Evolutionary conservation across 1,139 yeast species (phyloP).

Genomic region (Taphrina populina): DNA sequence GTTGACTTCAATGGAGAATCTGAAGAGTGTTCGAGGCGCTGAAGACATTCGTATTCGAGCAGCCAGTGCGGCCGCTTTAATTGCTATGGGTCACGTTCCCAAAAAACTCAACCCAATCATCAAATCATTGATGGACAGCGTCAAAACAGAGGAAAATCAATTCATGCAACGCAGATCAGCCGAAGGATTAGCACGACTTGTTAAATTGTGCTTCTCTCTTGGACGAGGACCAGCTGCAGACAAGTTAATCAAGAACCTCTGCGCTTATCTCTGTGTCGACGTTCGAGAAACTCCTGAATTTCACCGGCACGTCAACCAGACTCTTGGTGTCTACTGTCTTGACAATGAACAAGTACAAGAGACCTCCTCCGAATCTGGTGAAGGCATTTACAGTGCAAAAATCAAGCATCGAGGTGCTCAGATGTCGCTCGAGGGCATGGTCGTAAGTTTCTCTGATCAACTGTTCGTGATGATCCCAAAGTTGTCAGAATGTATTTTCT

Average conservation of each 20-base stretch:
- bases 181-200: constrained; percentile 62
- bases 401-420: constrained; percentile 83
- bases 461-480: constrained; percentile 68
- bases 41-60: constrained; percentile 69
- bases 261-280: constrained; percentile 93
- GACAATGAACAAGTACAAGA: constrained; percentile 64
- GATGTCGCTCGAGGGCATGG: constrained; percentile 59
- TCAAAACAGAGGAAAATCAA: constrained; percentile 69
- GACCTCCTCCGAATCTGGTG: constrained; percentile 56
- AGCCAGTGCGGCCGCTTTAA: constrained; percentile 70
- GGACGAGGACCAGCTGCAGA: constrained; percentile 75
- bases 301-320: constrained; percentile 60
- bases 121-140: constrained; percentile 86
- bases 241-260: constrained; percentile 81
- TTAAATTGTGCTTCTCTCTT: constrained; percentile 55
- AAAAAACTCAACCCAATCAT: constrained; percentile 84
- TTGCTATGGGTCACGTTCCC: constrained; percentile 63
- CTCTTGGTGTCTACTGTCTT: constrained; percentile 61
- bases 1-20: constrained; percentile 65
- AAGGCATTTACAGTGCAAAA: constrained; percentile 68
- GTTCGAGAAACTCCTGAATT: constrained; percentile 95
- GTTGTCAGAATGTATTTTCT: constrained; percentile 64
- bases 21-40: constrained; percentile 55
- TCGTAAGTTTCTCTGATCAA: constrained; percentile 52
- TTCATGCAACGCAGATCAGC: constrained; percentile 74